phyloP scores from a whole-genome alignment of 192 early-diverging fungal species.

The Coemansia sp. region DNA sequence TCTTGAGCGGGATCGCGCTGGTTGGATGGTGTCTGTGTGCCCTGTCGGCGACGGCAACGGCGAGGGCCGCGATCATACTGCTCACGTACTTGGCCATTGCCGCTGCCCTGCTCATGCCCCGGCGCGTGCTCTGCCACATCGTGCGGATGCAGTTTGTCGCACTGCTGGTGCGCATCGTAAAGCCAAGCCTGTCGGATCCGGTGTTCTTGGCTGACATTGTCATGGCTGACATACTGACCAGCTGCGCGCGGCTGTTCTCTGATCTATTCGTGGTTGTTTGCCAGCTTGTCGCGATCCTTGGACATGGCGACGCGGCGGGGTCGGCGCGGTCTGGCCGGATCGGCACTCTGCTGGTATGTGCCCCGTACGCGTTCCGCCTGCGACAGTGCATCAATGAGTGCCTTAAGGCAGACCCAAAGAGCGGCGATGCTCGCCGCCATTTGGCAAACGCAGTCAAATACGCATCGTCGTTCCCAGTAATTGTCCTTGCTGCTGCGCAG shows the following conservation, averaged over 20 bases:
- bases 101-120: conserved; percentile 20
- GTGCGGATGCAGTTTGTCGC: conserved; percentile 33
- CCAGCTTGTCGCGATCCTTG: conserved; percentile 51
- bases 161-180: conserved; percentile 30
- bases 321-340: conserved; percentile 7
- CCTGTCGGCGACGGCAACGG: background rate
- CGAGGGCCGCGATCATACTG: conserved; percentile 21
- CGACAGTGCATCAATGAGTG: conserved; percentile 51
- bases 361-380: conserved; percentile 45
- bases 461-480: conserved; percentile 56
- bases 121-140: conserved; percentile 21
- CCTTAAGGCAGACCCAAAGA: conserved; percentile 8
- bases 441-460: conserved; percentile 93
- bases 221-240: conserved; percentile 92
- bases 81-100: conserved; percentile 22
- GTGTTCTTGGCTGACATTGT: conserved; percentile 76
- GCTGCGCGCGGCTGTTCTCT: conserved; percentile 83
- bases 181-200: conserved; percentile 30
- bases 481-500: conserved; percentile 36
- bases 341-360: conserved; percentile 22
- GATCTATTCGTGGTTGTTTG: conserved; percentile 62
- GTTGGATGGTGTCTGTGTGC: conserved; percentile 24
- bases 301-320: background rate
- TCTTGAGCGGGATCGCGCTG: conserved; percentile 8
- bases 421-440: conserved; percentile 57